Percentiles rank a stretch among this genome's conserved stretches.
Conservation (phyloP, 768 basidiomycete genomes). For the Cantharellus cinnabarinus region DNA sequence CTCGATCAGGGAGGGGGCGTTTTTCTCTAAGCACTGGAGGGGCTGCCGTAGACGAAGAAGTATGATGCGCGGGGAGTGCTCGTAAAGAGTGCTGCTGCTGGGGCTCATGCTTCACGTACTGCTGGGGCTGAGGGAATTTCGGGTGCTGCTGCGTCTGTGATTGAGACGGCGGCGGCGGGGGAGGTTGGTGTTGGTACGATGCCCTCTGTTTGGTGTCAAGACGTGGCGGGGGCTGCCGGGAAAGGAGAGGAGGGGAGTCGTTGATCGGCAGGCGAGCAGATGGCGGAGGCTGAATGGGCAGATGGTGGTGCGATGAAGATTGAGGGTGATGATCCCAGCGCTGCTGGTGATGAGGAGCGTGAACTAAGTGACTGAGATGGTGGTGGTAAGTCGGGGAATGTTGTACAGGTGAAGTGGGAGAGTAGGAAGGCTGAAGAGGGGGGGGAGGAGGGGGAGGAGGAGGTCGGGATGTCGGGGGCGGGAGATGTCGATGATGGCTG, state of each 20-base stretch:
- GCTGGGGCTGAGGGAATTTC: neutral
- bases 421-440: too few relatives aligned
- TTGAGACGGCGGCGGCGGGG: neutral
- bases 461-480: too few relatives aligned
- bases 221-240: neutral
- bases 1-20: constrained; percentile 8
- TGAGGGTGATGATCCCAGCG: neutral
- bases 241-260: neutral
- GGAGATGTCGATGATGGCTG: too few relatives aligned
- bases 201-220: neutral
- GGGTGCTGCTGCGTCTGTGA: neutral
- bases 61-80: neutral
- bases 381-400: too few relatives aligned
- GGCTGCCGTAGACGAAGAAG: neutral
- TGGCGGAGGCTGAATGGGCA: neutral
- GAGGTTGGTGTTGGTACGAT: neutral
- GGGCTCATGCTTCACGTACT: neutral
- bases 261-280: neutral
- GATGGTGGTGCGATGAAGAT: neutral
- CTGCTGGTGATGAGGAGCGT: neutral
- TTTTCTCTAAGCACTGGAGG: neutral
- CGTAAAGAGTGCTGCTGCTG: neutral
- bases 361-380: too few relatives aligned
- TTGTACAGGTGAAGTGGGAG: too few relatives aligned
- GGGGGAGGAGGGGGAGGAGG: too few relatives aligned